phyloP scores from a whole-genome alignment of 2,329 filamentous ascomycete species.

The Penicillium sp. region DNA sequence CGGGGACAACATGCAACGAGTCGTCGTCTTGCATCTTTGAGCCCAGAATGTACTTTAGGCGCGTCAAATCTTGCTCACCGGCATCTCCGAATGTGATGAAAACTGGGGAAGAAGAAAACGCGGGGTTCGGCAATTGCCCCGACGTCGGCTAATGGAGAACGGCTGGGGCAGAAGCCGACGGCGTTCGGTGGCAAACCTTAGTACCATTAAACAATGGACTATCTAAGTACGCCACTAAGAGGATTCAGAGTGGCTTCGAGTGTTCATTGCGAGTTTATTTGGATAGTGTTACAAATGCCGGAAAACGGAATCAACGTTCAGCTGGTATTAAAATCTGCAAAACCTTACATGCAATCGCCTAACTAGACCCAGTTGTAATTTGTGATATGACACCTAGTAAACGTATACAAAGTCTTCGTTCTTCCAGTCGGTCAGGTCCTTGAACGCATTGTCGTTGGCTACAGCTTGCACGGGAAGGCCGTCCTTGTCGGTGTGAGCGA shows the following conservation, averaged over 20 bases:
- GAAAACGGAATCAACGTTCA: neutral
- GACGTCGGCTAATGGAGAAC: slow-evolving; percentile 14
- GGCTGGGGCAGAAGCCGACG: slow-evolving; percentile 1
- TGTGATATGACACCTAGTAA: slow-evolving; percentile 41
- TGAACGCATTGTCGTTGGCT: slow-evolving; percentile 56
- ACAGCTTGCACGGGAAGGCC: slow-evolving; percentile 32
- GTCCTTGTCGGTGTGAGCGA: slow-evolving; percentile 33
- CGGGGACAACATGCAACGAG: slow-evolving; percentile 25
- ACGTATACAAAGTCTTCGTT: slow-evolving; percentile 69
- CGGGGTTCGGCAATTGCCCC: slow-evolving; percentile 27
- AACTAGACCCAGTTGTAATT: neutral
- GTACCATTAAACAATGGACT: neutral
- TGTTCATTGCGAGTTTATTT: neutral
- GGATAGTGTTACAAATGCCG: neutral
- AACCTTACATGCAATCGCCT: neutral
- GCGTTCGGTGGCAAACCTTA: neutral
- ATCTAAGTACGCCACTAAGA: neutral
- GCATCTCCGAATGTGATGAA: neutral
- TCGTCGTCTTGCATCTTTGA: slow-evolving; percentile 29
- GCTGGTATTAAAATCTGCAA: neutral
- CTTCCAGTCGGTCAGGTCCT: slow-evolving; percentile 63
- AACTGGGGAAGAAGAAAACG: slow-evolving; percentile 18
- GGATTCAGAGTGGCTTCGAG: neutral
- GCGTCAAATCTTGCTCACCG: neutral
- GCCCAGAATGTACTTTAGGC: neutral